Base-by-base conservation (phyloP, 495 filamentous ascomycete genomes). In the Acidiella bohemica region DNA sequence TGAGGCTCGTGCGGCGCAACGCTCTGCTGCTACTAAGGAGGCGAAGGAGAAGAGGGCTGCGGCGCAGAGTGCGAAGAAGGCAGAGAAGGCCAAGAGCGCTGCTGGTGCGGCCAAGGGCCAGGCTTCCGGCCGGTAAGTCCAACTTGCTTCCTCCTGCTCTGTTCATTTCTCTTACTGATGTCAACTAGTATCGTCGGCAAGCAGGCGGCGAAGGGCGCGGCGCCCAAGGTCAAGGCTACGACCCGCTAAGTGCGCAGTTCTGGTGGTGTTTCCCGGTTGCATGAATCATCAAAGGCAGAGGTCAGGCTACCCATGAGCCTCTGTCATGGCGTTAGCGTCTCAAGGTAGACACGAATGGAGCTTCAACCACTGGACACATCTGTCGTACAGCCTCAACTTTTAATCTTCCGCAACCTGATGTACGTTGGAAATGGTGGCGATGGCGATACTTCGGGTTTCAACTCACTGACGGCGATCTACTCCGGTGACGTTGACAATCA, bases 61-160 rank as follows among this genome's bases (percentile, higher is more conserved):
- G 42, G 72, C 76, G 36, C 75, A 80, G 66, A 80, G 73, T 64
- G 77, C 77, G 65, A 99, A 99, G 84, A 96, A 95, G 83, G 78
- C 80, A 30, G 92, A 96, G 69, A 99, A 99, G 84, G 90, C 90
- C 51, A 99, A 96, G 84, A 71, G 49, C 54, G 90, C 87, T 47
- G 75, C 79, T 44, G 50, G 56, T 31, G 72, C 75, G 35, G 71
- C 78, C 59, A 78, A 80, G 68, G 87, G 85, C 51, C 71, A 84
- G 68, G 68, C 70, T 66, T 71, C 58, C 72, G 78, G 60, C 82
- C 34, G 34, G 46, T 49, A 31, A 43, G 40, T 34, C 3, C 4
- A 5, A 23, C 9, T 4, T 3, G 6, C 13, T 12, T 4, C 9
- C 21, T 3, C 11, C 14, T 34, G 32, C 3, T 3, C 2, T 18